Evolutionary conservation across 2,329 filamentous ascomycete genomes (phyloP).

Genomic region (Neopestalotiopsis clavispora): DNA sequence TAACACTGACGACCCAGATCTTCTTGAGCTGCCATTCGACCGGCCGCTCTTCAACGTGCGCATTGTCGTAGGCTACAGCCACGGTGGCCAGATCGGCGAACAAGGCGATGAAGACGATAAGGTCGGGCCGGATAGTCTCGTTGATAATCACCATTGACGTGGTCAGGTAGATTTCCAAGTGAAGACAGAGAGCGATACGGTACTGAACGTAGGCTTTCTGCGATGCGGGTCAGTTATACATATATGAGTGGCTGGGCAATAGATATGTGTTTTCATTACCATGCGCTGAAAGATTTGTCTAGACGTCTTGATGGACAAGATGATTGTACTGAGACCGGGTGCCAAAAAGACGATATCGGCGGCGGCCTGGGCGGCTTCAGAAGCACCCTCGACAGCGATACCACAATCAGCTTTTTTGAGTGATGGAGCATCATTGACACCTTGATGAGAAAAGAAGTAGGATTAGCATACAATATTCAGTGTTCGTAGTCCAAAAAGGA

Average conservation of each 20-base stretch:
- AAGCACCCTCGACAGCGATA: slow-evolving; percentile 75
- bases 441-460: slow-evolving; percentile 16
- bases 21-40: slow-evolving; percentile 83
- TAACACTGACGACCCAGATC: slow-evolving; percentile 78
- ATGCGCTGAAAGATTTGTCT: slow-evolving; percentile 46
- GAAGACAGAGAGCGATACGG: slow-evolving; percentile 75
- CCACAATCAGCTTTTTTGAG: slow-evolving; percentile 77
- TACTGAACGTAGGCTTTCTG: slow-evolving; percentile 77
- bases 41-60: slow-evolving; percentile 74
- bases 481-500: neutral
- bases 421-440: slow-evolving; percentile 76
- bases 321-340: slow-evolving; percentile 73
- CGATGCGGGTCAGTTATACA: slow-evolving; percentile 15
- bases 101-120: slow-evolving; percentile 79
- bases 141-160: slow-evolving; percentile 82
- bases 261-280: neutral
- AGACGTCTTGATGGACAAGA: slow-evolving; percentile 74
- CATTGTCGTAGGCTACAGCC: slow-evolving; percentile 80
- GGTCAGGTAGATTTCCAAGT: slow-evolving; percentile 77
- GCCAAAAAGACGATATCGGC: slow-evolving; percentile 78
- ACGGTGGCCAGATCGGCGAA: slow-evolving; percentile 83
- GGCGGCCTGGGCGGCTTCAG: slow-evolving; percentile 74
- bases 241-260: no score
- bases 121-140: slow-evolving; percentile 73
- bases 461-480: neutral